These are phyloP conservation scores for Brassica carinata DNA, from an alignment of 345 rosid genomes.

Conservation along the genomic window DNA sequence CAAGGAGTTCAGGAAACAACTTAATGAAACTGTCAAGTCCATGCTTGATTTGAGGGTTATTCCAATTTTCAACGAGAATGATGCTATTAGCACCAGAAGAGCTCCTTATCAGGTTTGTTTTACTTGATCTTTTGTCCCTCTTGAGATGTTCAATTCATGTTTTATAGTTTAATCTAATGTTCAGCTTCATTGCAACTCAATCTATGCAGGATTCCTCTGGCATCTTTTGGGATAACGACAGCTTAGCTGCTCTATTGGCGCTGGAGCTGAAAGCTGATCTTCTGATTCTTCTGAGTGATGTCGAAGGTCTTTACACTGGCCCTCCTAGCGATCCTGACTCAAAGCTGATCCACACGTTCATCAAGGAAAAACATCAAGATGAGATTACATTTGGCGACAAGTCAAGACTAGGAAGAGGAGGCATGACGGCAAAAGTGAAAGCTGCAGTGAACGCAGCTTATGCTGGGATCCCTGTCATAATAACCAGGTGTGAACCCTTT, in stretches of 20 bases:
- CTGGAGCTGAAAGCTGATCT: conserved; percentile 95
- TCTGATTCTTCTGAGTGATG: conserved; percentile 92
- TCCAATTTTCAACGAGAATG: conserved; percentile 97
- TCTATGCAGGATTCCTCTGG: conserved; percentile 91
- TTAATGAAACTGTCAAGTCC: conserved; percentile 73
- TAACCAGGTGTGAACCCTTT: conserved; percentile 66
- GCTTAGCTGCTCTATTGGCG: conserved; percentile 93
- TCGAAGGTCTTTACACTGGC: conserved; percentile 93
- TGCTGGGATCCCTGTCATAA: conserved; percentile 93
- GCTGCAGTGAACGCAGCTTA: conserved; percentile 93
- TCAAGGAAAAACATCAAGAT: conserved; percentile 74
- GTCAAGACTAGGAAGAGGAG: conserved; percentile 98
- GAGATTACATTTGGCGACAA: conserved; percentile 98
- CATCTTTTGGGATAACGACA: conserved; percentile 99
- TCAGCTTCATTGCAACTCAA: background rate
- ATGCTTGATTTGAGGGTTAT: conserved; percentile 69
- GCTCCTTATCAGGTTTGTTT: conserved; percentile 92
- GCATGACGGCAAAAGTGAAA: conserved; percentile 98
- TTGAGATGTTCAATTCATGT: background rate
- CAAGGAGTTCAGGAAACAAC: conserved; percentile 79
- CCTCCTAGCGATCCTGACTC: conserved; percentile 95
- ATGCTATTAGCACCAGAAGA: conserved; percentile 95
- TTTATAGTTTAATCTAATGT: conserved; percentile 6
- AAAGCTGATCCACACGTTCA: conserved; percentile 82
- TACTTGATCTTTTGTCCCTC: conserved; percentile 10